Evolutionary conservation across 176 grass and related monocot species (phyloP).

Genomic region (Secale cereale): DNA sequence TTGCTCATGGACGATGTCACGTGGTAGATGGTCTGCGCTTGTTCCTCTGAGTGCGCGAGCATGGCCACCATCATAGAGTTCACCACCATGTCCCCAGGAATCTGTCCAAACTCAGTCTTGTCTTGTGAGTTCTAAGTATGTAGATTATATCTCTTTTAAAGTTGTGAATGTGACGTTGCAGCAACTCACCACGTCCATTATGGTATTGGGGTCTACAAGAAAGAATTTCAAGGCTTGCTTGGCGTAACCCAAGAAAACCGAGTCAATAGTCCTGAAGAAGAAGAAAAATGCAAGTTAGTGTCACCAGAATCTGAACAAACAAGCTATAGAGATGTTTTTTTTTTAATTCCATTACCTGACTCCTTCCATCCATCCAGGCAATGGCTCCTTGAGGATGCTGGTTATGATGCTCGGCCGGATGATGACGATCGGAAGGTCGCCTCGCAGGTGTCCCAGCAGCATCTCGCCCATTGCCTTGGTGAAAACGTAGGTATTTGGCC

Average conservation of each 20-base stretch:
- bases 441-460: conserved; percentile 47
- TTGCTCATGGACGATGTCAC: neutral
- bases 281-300: neutral
- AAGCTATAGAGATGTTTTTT: neutral
- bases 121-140: neutral
- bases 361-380: conserved; percentile 79
- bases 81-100: neutral
- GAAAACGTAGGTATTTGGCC: conserved; percentile 80
- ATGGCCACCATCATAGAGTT: neutral
- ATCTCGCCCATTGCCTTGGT: conserved; percentile 86
- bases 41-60: neutral
- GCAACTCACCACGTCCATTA: neutral
- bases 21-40: neutral
- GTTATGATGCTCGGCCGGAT: conserved; percentile 69
- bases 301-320: neutral
- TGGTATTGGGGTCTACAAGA: neutral
- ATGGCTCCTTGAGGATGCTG: conserved; percentile 52
- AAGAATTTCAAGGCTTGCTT: conserved; percentile 37
- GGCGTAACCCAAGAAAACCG: conserved; percentile 43
- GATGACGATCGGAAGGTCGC: conserved; percentile 50
- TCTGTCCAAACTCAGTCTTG: neutral
- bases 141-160: neutral
- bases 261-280: conserved; percentile 44
- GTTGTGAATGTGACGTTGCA: neutral
- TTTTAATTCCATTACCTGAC: conserved; percentile 23